Evolutionary conservation across 208 protist species (phyloP).

Genomic region (Leishmania turanica): DNA sequence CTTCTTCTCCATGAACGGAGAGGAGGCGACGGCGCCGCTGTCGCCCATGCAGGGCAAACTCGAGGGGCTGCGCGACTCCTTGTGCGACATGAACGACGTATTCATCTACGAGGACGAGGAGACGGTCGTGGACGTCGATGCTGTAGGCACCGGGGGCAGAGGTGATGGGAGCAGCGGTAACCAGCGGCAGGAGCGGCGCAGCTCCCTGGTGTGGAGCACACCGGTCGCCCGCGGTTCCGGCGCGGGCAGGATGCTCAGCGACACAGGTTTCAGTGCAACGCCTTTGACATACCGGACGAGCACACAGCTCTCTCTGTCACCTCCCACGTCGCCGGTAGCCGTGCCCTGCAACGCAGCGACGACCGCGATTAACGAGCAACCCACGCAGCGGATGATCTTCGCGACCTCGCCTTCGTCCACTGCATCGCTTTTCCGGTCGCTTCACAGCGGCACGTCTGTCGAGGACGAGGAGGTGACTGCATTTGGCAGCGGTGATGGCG

Average conservation of each 20-base stretch:
- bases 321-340: not conserved
- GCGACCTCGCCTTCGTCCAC: not conserved
- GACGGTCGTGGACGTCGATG: not conserved
- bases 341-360: not conserved
- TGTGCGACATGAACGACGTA: constrained; percentile 48
- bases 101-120: constrained; percentile 60
- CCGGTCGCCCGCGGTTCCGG: constrained; percentile 18
- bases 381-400: constrained; percentile 3
- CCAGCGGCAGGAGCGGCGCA: constrained; percentile 20
- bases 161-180: not conserved
- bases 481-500: not conserved
- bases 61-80: constrained; percentile 21
- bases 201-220: constrained; percentile 36
- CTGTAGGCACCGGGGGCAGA: not conserved
- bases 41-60: not conserved
- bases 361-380: not conserved
- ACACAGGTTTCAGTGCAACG: constrained; percentile 19
- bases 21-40: not conserved
- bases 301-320: constrained; percentile 19
- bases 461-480: not conserved
- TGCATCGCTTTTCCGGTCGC: not conserved
- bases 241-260: not conserved
- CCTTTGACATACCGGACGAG: constrained; percentile 31
- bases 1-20: not conserved
- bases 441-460: not conserved